Base-by-base conservation (phyloP, 768 basidiomycete species). In the Neoboletus brunneissimus region DNA sequence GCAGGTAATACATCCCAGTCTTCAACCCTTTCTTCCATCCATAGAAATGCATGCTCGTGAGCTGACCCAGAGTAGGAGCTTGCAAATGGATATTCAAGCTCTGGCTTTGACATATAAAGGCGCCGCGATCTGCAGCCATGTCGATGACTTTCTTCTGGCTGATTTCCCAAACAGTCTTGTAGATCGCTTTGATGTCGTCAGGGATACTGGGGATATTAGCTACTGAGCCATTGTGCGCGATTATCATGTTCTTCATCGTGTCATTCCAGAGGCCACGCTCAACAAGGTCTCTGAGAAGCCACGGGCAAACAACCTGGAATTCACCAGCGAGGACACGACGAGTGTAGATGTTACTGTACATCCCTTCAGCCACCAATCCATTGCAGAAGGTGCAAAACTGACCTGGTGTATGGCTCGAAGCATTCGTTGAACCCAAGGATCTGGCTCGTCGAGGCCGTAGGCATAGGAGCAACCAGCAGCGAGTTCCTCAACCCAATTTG, bases 81-180 rank as follows among this genome's bases (percentile, higher is more conserved):
- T 91, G 86, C 47, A 99, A 75, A 71, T 98, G 96, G 55, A 99
- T 83, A 73, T 98, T 98, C 71, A 99, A 77, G 58, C 87, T 89
- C 76, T 98, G 96, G 62, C 86, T 88, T 74, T 99, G 96, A 76
- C 94, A 96, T 74, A 98, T 97, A 78, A 87, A 99, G 1, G 97
- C 94, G 38, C 95, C 96, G 58, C 97, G 94, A 72, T 99, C 97
- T n/a, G 97, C 97, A 51, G 97, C 89, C 64, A 99, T 81, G 76
- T 99, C 97, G 56, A 99, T 87, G 61, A 99, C 86, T 71, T 92
- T 94, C 90, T 98, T 98, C 79, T 98, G 96, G 44, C 85, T 88
- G 73, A 99, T 95, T 78, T 99, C 96, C 96, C 96, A 99, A 48
- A 98, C 96, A n/a, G 96, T 99, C 80, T 98, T 98, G 85, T 99